A percentile compares a stretch with the other conserved stretches of the same genome.
These are phyloP conservation scores for Phytophthora colocasiae DNA, from an alignment of 352 stramenopile genomes.

Conservation along the genomic window DNA sequence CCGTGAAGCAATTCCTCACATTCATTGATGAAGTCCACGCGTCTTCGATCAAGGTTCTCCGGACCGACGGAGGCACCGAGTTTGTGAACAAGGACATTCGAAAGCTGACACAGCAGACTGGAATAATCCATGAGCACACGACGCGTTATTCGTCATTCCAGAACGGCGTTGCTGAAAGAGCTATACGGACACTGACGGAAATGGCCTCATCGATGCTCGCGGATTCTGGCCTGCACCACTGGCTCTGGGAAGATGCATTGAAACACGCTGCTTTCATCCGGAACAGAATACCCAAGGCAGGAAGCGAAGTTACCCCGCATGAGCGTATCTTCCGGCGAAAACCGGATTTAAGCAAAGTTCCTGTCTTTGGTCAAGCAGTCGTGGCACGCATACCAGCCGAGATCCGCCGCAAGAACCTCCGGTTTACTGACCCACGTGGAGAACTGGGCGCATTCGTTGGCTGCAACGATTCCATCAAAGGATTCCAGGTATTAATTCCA, in stretches of 20 bases:
- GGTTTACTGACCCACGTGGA: background rate
- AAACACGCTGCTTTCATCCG: background rate
- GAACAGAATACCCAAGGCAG: conserved; percentile 4
- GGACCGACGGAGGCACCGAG: too few relatives aligned
- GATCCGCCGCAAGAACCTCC: background rate
- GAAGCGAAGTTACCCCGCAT: background rate
- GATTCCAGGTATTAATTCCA: conserved; percentile 8
- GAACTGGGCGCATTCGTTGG: conserved; percentile 9
- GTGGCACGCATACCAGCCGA: conserved; percentile 1
- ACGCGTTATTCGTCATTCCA: conserved; percentile 8
- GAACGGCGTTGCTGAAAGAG: conserved; percentile 9
- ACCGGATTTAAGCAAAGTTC: background rate
- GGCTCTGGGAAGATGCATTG: conserved; percentile 9
- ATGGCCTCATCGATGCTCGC: background rate
- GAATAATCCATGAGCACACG: background rate
- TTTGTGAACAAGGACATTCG: too few relatives aligned
- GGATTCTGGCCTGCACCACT: background rate
- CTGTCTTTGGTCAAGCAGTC: conserved; percentile 6
- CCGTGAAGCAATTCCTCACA: too few relatives aligned
- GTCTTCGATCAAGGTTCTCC: too few relatives aligned
- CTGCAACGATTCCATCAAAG: conserved; percentile 7
- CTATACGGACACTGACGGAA: conserved; percentile 5
- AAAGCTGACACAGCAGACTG: too few relatives aligned
- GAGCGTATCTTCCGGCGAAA: conserved; percentile 4
- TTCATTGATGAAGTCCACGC: too few relatives aligned